These are phyloP conservation scores for Aspergillus ibericus DNA, from an alignment of 2,329 filamentous ascomycete species.

Conservation along the genomic window DNA sequence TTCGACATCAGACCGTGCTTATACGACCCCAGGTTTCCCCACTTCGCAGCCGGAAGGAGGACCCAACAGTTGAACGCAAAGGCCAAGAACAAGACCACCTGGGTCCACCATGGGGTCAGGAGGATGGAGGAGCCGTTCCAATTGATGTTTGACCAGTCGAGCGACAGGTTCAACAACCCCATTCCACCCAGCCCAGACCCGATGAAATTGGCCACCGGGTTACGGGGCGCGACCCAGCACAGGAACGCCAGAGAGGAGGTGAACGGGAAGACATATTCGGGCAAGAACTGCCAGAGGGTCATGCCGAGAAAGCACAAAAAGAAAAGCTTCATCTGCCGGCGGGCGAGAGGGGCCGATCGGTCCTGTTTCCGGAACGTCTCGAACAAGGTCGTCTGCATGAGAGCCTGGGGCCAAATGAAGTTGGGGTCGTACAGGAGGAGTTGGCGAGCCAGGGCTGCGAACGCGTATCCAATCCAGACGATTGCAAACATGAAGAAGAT, in stretches of 20 bases:
- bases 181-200: slow-evolving; percentile 63
- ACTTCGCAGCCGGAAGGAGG: slow-evolving; percentile 60
- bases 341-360: slow-evolving; percentile 50
- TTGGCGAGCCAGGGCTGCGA: slow-evolving; percentile 58
- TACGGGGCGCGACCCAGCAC: slow-evolving; percentile 63
- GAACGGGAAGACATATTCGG: slow-evolving; percentile 62
- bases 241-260: slow-evolving; percentile 61
- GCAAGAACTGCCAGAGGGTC: slow-evolving; percentile 62
- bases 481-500: slow-evolving; percentile 63
- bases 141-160: slow-evolving; percentile 64
- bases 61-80: slow-evolving; percentile 61
- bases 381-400: slow-evolving; percentile 60
- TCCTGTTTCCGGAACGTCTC: slow-evolving; percentile 54
- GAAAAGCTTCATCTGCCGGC: slow-evolving; percentile 59
- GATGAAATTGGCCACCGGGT: slow-evolving; percentile 60
- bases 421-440: slow-evolving; percentile 60
- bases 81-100: slow-evolving; percentile 57
- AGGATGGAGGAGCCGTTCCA: slow-evolving; percentile 50
- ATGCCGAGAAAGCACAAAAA: slow-evolving; percentile 55
- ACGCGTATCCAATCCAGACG: slow-evolving; percentile 60
- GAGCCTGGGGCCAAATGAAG: slow-evolving; percentile 55
- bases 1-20: slow-evolving; percentile 61
- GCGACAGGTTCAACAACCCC: slow-evolving; percentile 60
- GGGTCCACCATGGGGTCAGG: slow-evolving; percentile 61
- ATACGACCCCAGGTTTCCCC: slow-evolving; percentile 55